Base-by-base conservation (phyloP, 306 rosid species). In the Castanea sativa region DNA sequence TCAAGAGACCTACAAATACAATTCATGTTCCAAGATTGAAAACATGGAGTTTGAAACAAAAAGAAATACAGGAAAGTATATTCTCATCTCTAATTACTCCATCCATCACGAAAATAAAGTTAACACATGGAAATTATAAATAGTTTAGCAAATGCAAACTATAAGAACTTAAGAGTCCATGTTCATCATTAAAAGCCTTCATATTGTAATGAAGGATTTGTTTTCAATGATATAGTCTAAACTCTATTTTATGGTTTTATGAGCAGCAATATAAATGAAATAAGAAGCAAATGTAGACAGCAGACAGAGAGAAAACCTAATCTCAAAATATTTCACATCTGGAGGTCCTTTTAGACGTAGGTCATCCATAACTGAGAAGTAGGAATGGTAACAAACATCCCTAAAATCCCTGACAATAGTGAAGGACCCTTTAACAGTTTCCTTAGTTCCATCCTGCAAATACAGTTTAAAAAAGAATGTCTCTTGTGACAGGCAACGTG, bases 371-470 rank as follows among this genome's bases (percentile, higher is more conserved):
- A 91, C 65, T 18, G 98, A 89, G 77, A 88, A 88, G 85, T 96
- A 96, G 20, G 99, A 90, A 86, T 88, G 82, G 81, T 68, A 88
- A 82, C 89, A 93, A 71, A 91, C 82, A 87, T 96, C 96, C 57
- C n/a, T 67, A 70, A 89, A 80, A 85, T 96, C 99, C 86, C 88
- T 87, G 53, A 96, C 94, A 76, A 89, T 88, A 43, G 86, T 89
- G 61, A 73, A 86, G 79, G 94, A 85, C 70, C 87, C 85, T 82
- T 79, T 14, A 19, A 96, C 55, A 9, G 94, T 87, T 85, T 91
- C 91, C 89, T 85, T 80, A 1, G 94, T 93, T 81, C 99, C 99
- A 80, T 91, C 97, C 99, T 96, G 91, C 64, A 71, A 38, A 87
- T 25, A 76, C 35, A 49, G 69, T 11, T 74, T 75, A 77, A 53